Conservation (phyloP, 108 stramenopile genomes). For the Cyclotella cryptica region DNA sequence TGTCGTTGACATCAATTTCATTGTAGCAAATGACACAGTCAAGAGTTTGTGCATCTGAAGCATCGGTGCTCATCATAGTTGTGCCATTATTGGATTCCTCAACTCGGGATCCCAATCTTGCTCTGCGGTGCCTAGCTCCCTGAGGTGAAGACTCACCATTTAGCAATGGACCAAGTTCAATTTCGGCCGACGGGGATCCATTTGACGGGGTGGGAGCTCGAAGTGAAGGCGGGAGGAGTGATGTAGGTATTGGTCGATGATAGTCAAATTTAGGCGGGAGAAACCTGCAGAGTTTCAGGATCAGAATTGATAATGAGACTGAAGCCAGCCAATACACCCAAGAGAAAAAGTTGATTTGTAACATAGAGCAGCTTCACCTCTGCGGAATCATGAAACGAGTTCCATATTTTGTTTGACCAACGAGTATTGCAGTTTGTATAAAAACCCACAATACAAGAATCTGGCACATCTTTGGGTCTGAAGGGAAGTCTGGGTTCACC, state of each 20-base stretch:
- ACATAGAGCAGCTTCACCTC: conserved; percentile 25
- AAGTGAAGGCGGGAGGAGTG: conserved; percentile 59
- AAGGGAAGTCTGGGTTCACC: conserved; percentile 75
- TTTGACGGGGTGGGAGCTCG: conserved; percentile 27
- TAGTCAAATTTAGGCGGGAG: conserved; percentile 96
- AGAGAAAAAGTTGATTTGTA: conserved; percentile 5
- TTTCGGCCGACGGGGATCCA: conserved; percentile 58
- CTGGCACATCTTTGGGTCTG: conserved; percentile 66
- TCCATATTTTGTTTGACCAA: conserved; percentile 83
- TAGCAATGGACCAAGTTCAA: conserved; percentile 52
- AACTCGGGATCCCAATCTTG: conserved; percentile 36
- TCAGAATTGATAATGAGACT: background rate
- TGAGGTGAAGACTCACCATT: conserved; percentile 39
- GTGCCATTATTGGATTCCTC: conserved; percentile 27
- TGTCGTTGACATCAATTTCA: conserved; percentile 73
- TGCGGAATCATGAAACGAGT: conserved; percentile 95
- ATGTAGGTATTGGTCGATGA: conserved; percentile 85
- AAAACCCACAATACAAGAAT: conserved; percentile 86
- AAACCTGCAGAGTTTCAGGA: conserved; percentile 50
- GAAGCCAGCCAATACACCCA: background rate
- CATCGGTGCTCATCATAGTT: conserved; percentile 45
- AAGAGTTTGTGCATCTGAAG: conserved; percentile 44
- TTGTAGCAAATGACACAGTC: conserved; percentile 96
- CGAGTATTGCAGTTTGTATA: conserved; percentile 82
- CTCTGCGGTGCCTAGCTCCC: conserved; percentile 26